A percentile compares a stretch with the other conserved stretches of the same genome.
Evolutionary conservation across 371 early-diverging fungal species (phyloP).

Genomic region (Haplosporangium sp.): DNA sequence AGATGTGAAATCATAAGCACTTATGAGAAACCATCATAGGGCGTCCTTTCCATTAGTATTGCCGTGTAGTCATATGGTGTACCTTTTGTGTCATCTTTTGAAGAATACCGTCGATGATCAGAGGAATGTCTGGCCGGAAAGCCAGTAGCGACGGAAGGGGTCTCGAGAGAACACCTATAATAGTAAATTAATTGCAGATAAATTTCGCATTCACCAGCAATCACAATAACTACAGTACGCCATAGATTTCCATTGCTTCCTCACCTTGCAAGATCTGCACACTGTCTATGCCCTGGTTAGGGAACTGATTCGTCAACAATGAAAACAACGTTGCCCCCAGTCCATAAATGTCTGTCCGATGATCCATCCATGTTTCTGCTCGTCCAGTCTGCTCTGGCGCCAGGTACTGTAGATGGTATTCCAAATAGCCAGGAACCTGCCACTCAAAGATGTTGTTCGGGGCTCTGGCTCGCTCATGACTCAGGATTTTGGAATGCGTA

Average conservation of each 20-base stretch:
- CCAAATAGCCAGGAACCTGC: constrained; percentile 48
- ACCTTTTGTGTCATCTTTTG: constrained; percentile 71
- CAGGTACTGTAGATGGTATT: constrained; percentile 54
- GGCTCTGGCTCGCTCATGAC: constrained; percentile 51
- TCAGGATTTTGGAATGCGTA: constrained; percentile 49
- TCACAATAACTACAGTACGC: neutral
- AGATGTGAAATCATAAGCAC: neutral
- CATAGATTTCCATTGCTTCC: neutral
- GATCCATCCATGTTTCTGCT: constrained; percentile 69
- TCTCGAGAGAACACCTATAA: constrained; percentile 58
- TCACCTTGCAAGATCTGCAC: constrained; percentile 67
- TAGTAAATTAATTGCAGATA: neutral
- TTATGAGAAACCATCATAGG: neutral
- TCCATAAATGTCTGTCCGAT: constrained; percentile 71
- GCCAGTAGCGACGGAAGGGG: constrained; percentile 60
- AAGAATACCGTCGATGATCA: constrained; percentile 60
- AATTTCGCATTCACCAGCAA: neutral
- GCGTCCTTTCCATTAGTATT: no score
- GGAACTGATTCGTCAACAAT: constrained; percentile 60
- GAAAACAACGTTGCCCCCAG: constrained; percentile 66
- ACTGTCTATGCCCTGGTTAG: constrained; percentile 63
- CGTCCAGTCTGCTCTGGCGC: constrained; percentile 72
- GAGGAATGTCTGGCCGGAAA: constrained; percentile 61
- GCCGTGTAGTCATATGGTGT: neutral
- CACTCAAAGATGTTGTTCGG: constrained; percentile 50